A percentile compares a stretch with the other conserved stretches of the same genome.
Evolutionary conservation across 192 early-diverging fungal genomes (phyloP).

Genomic region (Umbelopsis ramanniana): DNA sequence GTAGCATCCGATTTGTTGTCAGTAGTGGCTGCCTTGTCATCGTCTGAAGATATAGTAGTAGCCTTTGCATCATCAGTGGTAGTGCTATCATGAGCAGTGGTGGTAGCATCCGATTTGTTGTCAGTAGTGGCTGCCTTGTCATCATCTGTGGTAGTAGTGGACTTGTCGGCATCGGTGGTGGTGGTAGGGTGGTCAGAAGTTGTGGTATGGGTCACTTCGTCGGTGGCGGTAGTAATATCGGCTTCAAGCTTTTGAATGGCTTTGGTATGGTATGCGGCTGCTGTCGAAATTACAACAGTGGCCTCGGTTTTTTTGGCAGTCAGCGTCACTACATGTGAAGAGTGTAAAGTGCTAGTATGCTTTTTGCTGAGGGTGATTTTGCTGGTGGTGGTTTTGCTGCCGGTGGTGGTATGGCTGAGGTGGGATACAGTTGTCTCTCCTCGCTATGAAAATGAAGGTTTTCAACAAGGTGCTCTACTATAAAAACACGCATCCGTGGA

Average conservation of each 20-base stretch:
- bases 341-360: neutral
- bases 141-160: neutral
- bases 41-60: neutral
- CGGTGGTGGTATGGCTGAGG: neutral
- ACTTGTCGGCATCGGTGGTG: neutral
- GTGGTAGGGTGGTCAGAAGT: neutral
- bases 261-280: neutral
- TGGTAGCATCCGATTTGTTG: neutral
- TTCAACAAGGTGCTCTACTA: no score
- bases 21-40: neutral
- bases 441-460: neutral
- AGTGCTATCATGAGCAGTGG: neutral
- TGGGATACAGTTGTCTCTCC: neutral
- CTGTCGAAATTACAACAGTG: neutral
- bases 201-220: neutral
- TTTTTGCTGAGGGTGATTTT: neutral
- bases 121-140: neutral
- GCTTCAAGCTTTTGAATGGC: neutral
- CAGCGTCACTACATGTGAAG: neutral
- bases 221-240: neutral
- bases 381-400: no score
- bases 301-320: neutral
- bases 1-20: neutral
- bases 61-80: constrained; percentile 3
- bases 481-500: neutral